phyloP scores from a whole-genome alignment of 805 yeast species.

The Starmerella sp. region DNA sequence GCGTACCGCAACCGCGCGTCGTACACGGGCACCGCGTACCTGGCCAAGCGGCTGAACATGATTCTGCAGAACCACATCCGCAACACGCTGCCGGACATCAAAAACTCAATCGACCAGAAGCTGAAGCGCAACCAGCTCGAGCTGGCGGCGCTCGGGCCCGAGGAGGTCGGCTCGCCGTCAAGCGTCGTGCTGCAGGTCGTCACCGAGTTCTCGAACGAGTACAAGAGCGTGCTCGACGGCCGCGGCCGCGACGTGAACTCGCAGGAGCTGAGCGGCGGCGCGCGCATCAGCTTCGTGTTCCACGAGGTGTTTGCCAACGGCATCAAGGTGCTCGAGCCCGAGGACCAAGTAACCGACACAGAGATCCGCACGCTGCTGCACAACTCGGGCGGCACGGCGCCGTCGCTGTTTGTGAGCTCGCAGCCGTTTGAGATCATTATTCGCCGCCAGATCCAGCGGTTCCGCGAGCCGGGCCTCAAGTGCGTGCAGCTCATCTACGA shows the following conservation, averaged over 20 bases:
- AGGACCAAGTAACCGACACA: slow-evolving; percentile 87
- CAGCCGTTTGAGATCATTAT: slow-evolving; percentile 93
- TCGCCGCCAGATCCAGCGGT: slow-evolving; percentile 81
- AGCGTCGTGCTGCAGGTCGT: slow-evolving; percentile 83
- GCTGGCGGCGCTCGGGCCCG: slow-evolving; percentile 64
- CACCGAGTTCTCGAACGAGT: slow-evolving; percentile 89
- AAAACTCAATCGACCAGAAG: slow-evolving; percentile 76
- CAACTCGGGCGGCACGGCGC: slow-evolving; percentile 92
- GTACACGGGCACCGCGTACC: slow-evolving; percentile 92
- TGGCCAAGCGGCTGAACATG: slow-evolving; percentile 83
- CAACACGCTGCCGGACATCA: slow-evolving; percentile 83
- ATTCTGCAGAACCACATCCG: slow-evolving; percentile 85
- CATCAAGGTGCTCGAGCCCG: slow-evolving; percentile 83
- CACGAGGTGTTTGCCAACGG: slow-evolving; percentile 95
- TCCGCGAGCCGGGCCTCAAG: slow-evolving; percentile 85
- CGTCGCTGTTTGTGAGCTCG: slow-evolving; percentile 92
- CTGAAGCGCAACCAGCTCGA: slow-evolving; percentile 78
- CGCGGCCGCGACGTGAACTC: slow-evolving; percentile 82
- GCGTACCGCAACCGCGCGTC: slow-evolving; percentile 84
- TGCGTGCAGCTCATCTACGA: slow-evolving; percentile 88
- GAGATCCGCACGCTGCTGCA: slow-evolving; percentile 96
- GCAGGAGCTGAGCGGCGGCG: slow-evolving; percentile 92
- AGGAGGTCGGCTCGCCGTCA: slow-evolving; percentile 69
- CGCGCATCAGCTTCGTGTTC: slow-evolving; percentile 93
- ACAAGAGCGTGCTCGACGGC: slow-evolving; percentile 83